phyloP scores from a whole-genome alignment of 257 asterid species.

The Solanum sitiens region DNA sequence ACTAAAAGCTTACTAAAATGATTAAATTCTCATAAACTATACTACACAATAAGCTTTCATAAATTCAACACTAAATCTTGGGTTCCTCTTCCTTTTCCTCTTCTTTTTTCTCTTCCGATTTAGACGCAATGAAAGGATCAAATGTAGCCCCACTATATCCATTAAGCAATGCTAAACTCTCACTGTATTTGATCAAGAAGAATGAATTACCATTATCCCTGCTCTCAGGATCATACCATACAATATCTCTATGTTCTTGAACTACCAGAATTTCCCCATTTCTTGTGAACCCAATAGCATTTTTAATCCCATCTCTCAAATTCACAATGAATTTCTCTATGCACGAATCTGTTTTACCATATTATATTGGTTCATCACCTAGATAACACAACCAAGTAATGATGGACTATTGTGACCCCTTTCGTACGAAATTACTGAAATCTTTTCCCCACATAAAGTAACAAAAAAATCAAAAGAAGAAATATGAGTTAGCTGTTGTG shows the following conservation, averaged over 20 bases:
- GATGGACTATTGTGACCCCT: neutral
- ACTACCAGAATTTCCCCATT: slow-evolving; percentile 8
- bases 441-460: neutral
- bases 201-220: neutral
- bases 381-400: slow-evolving; percentile 5
- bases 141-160: neutral
- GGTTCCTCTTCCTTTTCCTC: neutral
- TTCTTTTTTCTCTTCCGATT: too few relatives aligned
- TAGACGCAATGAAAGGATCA: neutral
- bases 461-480: neutral
- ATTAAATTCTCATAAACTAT: too few relatives aligned
- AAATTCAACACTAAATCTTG: too few relatives aligned
- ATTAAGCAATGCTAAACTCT: neutral
- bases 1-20: too few relatives aligned
- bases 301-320: neutral
- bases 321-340: neutral
- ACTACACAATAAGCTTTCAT: too few relatives aligned
- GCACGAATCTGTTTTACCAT: slow-evolving; percentile 16
- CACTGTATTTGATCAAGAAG: neutral
- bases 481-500: neutral
- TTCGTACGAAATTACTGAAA: neutral
- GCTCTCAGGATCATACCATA: slow-evolving; percentile 1
- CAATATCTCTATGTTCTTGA: neutral
- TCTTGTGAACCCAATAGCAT: slow-evolving; percentile 6
- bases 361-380: slow-evolving; percentile 22